phyloP scores from a whole-genome alignment of 768 basidiomycete genomes.

The Hypsizygus marmoreus region DNA sequence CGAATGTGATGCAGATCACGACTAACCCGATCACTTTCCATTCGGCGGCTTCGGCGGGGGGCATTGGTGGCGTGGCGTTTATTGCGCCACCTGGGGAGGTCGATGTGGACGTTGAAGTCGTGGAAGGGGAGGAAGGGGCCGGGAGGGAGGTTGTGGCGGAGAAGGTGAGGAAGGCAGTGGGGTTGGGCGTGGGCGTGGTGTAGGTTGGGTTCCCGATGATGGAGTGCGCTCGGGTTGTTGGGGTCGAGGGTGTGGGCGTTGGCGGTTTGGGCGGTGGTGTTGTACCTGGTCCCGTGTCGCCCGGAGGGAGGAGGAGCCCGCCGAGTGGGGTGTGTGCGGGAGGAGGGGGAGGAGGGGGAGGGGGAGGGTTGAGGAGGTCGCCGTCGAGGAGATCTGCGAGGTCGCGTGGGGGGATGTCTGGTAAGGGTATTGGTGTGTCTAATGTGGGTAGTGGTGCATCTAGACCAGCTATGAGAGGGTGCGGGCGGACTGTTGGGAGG shows the following conservation, averaged over 20 bases:
- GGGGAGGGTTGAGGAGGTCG: slow-evolving; percentile 11
- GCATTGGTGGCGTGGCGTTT: slow-evolving; percentile 27
- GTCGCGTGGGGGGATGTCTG: slow-evolving; percentile 3
- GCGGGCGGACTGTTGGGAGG: slow-evolving; percentile 13
- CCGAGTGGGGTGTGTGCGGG: slow-evolving; percentile 9
- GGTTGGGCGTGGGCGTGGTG: too few relatives aligned
- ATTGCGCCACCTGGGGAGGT: slow-evolving; percentile 8
- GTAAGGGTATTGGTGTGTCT: too few relatives aligned
- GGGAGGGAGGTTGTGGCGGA: too few relatives aligned
- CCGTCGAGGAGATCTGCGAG: slow-evolving; percentile 16
- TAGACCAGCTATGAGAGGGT: slow-evolving; percentile 7
- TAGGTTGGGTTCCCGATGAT: too few relatives aligned
- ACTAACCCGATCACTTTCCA: slow-evolving; percentile 76
- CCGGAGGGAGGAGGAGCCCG: slow-evolving; percentile 11
- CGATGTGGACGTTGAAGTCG: slow-evolving; percentile 2
- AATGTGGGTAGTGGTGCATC: too few relatives aligned
- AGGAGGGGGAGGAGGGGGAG: too few relatives aligned
- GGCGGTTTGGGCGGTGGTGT: slow-evolving; percentile 5
- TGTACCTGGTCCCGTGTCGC: slow-evolving; percentile 4
- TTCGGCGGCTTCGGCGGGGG: slow-evolving; percentile 46
- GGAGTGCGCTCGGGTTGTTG: too few relatives aligned
- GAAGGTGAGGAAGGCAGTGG: too few relatives aligned
- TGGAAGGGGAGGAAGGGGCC: too few relatives aligned
- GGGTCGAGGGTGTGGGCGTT: slow-evolving; percentile 2
- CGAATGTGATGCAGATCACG: slow-evolving; percentile 60